Evolutionary conservation across 306 rosid species (phyloP).

Genomic region (Amphicarpaea edgeworthii): DNA sequence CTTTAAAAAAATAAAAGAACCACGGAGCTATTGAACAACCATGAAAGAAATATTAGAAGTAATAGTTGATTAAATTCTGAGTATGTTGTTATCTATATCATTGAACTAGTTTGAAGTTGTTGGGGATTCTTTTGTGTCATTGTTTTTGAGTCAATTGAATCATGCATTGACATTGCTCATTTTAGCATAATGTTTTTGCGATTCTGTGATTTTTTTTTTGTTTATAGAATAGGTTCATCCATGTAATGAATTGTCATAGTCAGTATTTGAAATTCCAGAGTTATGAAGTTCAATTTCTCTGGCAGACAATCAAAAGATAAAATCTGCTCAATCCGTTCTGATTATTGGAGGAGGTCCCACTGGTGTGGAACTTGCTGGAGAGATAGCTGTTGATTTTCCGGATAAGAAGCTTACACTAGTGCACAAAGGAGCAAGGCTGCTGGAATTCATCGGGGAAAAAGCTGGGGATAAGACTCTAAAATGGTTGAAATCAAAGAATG

Average conservation of each 20-base stretch:
- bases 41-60: conserved; percentile 26
- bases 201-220: not conserved
- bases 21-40: conserved; percentile 17
- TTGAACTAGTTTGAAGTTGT: conserved; percentile 5
- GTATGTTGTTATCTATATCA: not conserved
- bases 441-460: conserved; percentile 80
- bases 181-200: conserved; percentile 16
- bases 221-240: conserved; percentile 13
- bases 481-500: conserved; percentile 70
- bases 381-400: conserved; percentile 77
- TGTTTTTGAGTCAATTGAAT: conserved; percentile 35
- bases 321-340: conserved; percentile 70
- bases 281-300: conserved; percentile 38
- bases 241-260: conserved; percentile 26
- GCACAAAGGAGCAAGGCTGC: conserved; percentile 73
- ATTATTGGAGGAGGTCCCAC: conserved; percentile 93
- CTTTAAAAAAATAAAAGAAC: not conserved
- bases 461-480: conserved; percentile 63
- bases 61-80: conserved; percentile 1
- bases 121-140: conserved; percentile 26
- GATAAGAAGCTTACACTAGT: conserved; percentile 69
- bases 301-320: conserved; percentile 72
- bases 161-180: conserved; percentile 15
- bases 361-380: conserved; percentile 91
- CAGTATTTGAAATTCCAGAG: conserved; percentile 9